Conservation (phyloP, 108 stramenopile species). For the Tribonema minus region DNA sequence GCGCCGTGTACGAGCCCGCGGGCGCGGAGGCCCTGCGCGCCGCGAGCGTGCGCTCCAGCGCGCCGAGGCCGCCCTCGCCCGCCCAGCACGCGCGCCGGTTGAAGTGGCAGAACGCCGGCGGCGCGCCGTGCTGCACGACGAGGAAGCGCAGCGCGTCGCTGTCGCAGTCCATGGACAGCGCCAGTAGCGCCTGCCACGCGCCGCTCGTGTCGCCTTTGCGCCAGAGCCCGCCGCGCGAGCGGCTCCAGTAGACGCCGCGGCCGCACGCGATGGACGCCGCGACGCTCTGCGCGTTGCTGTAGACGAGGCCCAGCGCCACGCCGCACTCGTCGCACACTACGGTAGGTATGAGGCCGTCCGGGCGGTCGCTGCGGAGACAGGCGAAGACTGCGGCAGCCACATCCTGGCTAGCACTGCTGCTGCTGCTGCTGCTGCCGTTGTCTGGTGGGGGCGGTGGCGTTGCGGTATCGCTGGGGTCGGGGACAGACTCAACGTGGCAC, state of each 20-base stretch:
- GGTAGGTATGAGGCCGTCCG: conserved; percentile 83
- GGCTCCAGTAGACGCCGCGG: conserved; percentile 87
- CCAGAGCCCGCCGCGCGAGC: conserved; percentile 76
- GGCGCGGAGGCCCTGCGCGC: too few relatives aligned
- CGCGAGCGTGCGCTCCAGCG: too few relatives aligned
- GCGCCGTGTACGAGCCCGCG: conserved; percentile 89
- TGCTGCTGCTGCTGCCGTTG: too few relatives aligned
- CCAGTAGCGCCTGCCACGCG: conserved; percentile 69
- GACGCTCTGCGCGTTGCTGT: conserved; percentile 68
- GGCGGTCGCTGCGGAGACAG: conserved; percentile 67
- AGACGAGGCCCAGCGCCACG: conserved; percentile 54
- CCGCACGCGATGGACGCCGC: conserved; percentile 72
- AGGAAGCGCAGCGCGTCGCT: conserved; percentile 85
- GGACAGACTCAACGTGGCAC: too few relatives aligned
- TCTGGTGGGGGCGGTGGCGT: too few relatives aligned
- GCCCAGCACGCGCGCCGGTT: conserved; percentile 52
- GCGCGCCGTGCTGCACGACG: conserved; percentile 79
- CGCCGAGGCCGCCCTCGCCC: too few relatives aligned
- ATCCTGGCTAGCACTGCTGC: too few relatives aligned
- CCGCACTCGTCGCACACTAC: conserved; percentile 81
- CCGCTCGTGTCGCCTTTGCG: conserved; percentile 90
- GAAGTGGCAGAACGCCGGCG: conserved; percentile 79
- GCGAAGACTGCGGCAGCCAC: conserved; percentile 28
- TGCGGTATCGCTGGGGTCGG: too few relatives aligned
- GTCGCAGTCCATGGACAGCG: conserved; percentile 86